phyloP scores from a whole-genome alignment of 345 rosid genomes.

The Euphorbia pulcherrima region DNA sequence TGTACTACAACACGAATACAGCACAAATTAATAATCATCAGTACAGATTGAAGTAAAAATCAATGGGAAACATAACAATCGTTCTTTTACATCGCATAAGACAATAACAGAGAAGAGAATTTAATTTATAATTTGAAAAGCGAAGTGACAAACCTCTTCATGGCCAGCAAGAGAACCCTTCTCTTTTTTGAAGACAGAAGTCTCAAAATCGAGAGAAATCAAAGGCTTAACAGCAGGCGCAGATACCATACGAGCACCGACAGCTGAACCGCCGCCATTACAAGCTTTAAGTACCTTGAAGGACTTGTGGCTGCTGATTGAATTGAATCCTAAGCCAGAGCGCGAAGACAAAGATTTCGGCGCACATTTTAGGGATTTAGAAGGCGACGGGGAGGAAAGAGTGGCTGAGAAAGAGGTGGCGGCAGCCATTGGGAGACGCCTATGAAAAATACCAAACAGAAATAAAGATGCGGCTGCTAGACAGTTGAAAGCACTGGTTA shows the following conservation, averaged over 20 bases:
- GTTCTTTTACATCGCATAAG: not conserved
- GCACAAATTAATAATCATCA: not conserved
- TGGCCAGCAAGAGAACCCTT: slow-evolving; percentile 71
- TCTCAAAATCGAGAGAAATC: slow-evolving; percentile 55
- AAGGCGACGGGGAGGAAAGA: not conserved
- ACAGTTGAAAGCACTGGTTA: not conserved
- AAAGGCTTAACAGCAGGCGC: slow-evolving; percentile 4
- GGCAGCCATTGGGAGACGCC: not conserved
- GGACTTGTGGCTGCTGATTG: not conserved
- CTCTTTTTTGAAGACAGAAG: slow-evolving; percentile 79
- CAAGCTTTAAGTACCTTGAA: slow-evolving; percentile 5
- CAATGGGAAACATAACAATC: not conserved
- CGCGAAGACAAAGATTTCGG: not conserved
- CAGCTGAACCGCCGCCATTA: slow-evolving; percentile 4
- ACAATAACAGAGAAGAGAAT: no score
- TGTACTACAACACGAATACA: slow-evolving; percentile 41
- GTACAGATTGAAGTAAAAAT: not conserved
- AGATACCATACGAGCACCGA: slow-evolving; percentile 12
- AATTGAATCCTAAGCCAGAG: not conserved
- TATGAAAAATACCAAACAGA: not conserved
- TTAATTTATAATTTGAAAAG: not conserved
- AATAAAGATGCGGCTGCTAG: not conserved
- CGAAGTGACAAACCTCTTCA: slow-evolving; percentile 49
- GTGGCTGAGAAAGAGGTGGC: not conserved
- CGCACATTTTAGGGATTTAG: not conserved